Conservation (phyloP, 768 basidiomycete species). For the Leccinellum luteum region DNA sequence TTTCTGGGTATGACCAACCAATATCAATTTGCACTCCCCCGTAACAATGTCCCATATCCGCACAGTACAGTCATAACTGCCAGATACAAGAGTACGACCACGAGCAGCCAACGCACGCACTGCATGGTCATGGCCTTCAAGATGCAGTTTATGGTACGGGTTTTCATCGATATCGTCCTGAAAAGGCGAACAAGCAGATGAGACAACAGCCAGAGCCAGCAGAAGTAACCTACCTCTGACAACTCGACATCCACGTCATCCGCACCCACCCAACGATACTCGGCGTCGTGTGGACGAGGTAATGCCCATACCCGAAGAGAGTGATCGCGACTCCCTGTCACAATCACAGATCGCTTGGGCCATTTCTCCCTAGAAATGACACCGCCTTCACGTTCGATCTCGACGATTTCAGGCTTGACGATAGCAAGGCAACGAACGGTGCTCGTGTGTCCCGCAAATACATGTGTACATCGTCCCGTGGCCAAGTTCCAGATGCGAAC, state of each 20-base stretch:
- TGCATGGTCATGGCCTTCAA: conserved; percentile 89
- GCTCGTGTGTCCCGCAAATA: conserved; percentile 94
- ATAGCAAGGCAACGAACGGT: conserved; percentile 96
- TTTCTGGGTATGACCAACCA: conserved; percentile 90
- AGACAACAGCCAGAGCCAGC: not conserved
- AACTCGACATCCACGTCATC: conserved; percentile 63
- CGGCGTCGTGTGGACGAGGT: conserved; percentile 68
- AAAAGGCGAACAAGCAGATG: conserved; percentile 7
- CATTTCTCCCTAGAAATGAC: conserved; percentile 65
- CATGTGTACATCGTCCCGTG: conserved; percentile 81
- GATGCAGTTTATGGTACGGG: conserved; percentile 82
- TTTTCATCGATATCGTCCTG: conserved; percentile 73
- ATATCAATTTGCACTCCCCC: conserved; percentile 74
- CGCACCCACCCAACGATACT: conserved; percentile 64
- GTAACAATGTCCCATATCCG: conserved; percentile 93
- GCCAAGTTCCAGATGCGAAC: conserved; percentile 89
- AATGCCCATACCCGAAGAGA: conserved; percentile 66
- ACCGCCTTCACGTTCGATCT: conserved; percentile 64
- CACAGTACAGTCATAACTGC: conserved; percentile 94
- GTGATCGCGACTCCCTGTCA: conserved; percentile 70
- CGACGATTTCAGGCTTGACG: conserved; percentile 87
- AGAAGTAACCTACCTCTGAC: conserved; percentile 37
- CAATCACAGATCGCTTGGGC: conserved; percentile 69
- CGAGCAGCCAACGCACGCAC: conserved; percentile 91
- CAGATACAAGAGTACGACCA: conserved; percentile 87